phyloP scores from a whole-genome alignment of 208 protist genomes.

The Trypanosoma avium region DNA sequence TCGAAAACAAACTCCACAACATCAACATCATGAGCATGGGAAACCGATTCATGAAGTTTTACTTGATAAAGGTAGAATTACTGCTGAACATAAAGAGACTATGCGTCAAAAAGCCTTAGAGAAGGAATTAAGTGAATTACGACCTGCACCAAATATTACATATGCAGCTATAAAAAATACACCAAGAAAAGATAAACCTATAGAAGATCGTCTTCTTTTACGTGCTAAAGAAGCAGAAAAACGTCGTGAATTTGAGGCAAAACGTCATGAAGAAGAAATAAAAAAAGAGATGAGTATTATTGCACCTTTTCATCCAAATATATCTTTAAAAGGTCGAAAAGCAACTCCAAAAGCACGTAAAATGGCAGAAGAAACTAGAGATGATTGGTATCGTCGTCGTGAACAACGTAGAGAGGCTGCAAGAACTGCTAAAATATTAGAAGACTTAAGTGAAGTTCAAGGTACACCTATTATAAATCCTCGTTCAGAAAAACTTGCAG shows the following conservation, averaged over 20 bases:
- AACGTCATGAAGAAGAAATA: constrained; percentile 39
- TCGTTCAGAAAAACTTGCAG: constrained; percentile 45
- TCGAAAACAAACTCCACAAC: too few species aligned
- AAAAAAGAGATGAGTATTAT: constrained; percentile 20
- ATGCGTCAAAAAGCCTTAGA: constrained; percentile 38
- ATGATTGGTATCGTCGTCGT: constrained; percentile 18
- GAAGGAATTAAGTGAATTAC: constrained; percentile 43
- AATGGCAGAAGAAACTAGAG: constrained; percentile 18
- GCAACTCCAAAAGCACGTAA: constrained; percentile 39
- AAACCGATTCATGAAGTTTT: constrained; percentile 64
- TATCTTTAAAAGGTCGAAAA: constrained; percentile 43
- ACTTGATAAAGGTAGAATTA: constrained; percentile 61
- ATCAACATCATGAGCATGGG: background rate
- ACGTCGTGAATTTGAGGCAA: constrained; percentile 14
- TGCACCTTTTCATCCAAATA: constrained; percentile 52
- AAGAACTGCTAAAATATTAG: constrained; percentile 12
- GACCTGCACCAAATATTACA: constrained; percentile 37
- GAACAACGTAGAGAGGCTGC: constrained; percentile 26
- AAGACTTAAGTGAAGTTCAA: constrained; percentile 29
- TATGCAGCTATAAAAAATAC: constrained; percentile 10
- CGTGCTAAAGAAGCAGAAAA: constrained; percentile 48
- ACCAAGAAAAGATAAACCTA: constrained; percentile 27
- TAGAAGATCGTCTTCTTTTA: constrained; percentile 61
- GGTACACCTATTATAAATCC: constrained; percentile 43
- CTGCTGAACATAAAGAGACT: constrained; percentile 45